Evolutionary conservation across 75 land plant genomes (phyloP).

Genomic region (Chamaecyparis obtusa): DNA sequence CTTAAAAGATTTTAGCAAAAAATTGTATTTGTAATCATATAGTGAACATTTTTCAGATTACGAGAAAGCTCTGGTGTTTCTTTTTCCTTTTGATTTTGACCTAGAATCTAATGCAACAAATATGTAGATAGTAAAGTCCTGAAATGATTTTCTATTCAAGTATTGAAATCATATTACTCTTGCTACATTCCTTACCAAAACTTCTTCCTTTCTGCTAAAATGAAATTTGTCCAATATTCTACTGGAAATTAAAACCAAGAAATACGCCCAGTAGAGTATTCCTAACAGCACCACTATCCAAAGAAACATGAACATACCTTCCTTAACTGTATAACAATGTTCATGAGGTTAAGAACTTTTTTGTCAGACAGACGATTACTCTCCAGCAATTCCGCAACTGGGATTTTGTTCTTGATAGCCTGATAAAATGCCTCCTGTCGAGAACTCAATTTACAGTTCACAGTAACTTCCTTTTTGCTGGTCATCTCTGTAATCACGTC

Average conservation of each 20-base stretch:
- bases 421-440: slow-evolving; percentile 95
- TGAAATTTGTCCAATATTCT: background rate
- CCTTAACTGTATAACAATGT: slow-evolving; percentile 94
- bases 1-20: background rate
- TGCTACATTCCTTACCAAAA: background rate
- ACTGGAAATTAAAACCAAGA: background rate
- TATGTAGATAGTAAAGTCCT: background rate
- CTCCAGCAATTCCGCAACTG: slow-evolving; percentile 89
- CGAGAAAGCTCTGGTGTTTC: background rate
- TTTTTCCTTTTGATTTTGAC: background rate
- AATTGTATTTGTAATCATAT: background rate
- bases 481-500: slow-evolving; percentile 96
- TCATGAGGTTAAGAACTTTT: slow-evolving; percentile 89
- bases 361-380: slow-evolving; percentile 77
- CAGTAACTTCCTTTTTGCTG: slow-evolving; percentile 83
- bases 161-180: background rate
- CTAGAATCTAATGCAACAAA: background rate
- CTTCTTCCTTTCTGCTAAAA: background rate
- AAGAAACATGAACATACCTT: slow-evolving; percentile 51
- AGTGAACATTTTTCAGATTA: background rate
- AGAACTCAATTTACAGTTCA: slow-evolving; percentile 89
- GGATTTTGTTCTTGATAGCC: slow-evolving; percentile 98
- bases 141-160: background rate
- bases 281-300: background rate
- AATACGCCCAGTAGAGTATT: background rate